These are phyloP conservation scores for Hura crepitans DNA, from an alignment of 441 rosid genomes.

Conservation along the genomic window DNA sequence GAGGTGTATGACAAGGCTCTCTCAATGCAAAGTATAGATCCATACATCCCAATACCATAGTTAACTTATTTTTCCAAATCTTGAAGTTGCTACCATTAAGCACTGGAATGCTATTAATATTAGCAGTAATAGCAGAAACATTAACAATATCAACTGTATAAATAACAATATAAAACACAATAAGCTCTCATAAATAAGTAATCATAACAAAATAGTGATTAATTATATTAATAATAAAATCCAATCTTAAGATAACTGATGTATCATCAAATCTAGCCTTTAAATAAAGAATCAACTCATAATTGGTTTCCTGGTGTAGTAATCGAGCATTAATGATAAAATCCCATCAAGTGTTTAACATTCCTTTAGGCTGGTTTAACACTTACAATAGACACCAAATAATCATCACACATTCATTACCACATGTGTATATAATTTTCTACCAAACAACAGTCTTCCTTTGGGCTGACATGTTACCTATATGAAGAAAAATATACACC, in stretches of 20 bases:
- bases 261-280: background rate
- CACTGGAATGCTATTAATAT: no score
- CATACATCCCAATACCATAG: background rate
- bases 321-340: background rate
- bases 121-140: no score
- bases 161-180: no score
- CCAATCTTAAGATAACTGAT: background rate
- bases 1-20: background rate
- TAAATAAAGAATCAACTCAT: no score
- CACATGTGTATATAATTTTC: no score
- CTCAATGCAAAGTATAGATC: background rate
- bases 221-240: no score
- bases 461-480: background rate
- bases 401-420: background rate
- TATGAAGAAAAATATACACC: no score
- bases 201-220: no score
- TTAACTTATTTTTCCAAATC: background rate
- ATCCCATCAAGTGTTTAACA: background rate
- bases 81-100: no score
- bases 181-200: no score
- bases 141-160: no score
- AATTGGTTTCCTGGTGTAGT: no score
- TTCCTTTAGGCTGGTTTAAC: background rate
- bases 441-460: background rate
- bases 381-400: background rate